Base-by-base conservation (phyloP, 2,329 filamentous ascomycete species). In the Sarocladium strictum region DNA sequence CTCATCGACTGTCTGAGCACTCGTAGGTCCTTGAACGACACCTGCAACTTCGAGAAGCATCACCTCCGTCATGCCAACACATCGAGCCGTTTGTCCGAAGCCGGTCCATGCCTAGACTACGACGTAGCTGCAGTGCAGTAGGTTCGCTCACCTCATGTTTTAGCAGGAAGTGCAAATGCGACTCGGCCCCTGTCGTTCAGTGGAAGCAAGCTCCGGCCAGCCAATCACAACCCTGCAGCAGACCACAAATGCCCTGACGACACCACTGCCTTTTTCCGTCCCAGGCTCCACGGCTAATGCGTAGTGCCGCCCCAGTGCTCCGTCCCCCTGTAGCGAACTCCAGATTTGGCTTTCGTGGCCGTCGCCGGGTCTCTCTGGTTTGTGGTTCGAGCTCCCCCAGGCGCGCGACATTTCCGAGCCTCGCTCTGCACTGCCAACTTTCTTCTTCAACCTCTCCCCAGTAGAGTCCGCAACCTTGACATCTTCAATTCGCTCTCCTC, bases 361-460 rank as follows among this genome's bases (percentile, higher is more conserved):
- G 43, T 49, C 6, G 27, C 24, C 35, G 26, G 5, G 9, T n/a
- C 47, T 10, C 37, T 40, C 7, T n/a, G 6, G 14, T n/a, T n/a
- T n/a, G n/a, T 49, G 47, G 47, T 29, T 35, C 47, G 27, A 51
- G 47, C 47, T 51, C 17, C 47, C 35, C 47, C 7, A 51, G n/a
- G n/a, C n/a, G 27, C 47, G 47, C 47, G 47, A 35, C 43, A 47
- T 47, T 47, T 47, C 47, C 47, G 47, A 51, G 33, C 41, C 41
- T 38, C 24, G 33, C 32, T 43, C 29, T 19, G n/a, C 27, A 27
- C 47, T 40, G 19, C 29, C 53, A 59, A 58, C 53, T 45, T 49
- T 50, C 53, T 51, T 55, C 37, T 26, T 45, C 53, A 26, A 41
- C 40, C 33, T 50, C 41, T 33, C 43, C 23, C 40, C 43, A 27